Conservation (phyloP, 208 protist genomes). For the Leishmania arabica region DNA sequence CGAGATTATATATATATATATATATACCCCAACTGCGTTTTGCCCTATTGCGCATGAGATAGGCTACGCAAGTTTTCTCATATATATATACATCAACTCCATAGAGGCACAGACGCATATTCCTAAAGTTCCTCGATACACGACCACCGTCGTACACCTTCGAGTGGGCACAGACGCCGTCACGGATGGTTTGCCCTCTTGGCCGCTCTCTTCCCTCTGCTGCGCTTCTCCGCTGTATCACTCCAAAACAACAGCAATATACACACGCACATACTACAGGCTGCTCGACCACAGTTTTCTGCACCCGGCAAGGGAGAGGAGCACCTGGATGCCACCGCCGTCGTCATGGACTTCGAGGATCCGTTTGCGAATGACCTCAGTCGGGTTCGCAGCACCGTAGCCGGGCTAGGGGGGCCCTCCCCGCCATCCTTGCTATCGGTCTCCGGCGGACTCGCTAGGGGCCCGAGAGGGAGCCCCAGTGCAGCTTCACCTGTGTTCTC, state of each 20-base stretch:
- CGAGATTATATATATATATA: neutral
- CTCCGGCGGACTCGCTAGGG: neutral
- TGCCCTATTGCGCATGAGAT: neutral
- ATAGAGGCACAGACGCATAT: neutral
- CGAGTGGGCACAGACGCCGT: neutral
- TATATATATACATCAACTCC: neutral
- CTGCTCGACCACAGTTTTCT: neutral
- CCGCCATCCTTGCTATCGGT: conserved; percentile 11
- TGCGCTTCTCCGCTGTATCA: no score
- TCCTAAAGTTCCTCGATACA: neutral
- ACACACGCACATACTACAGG: neutral
- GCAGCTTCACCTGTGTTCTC: neutral
- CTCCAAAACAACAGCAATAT: neutral
- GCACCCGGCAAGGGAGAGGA: neutral
- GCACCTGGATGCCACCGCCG: neutral
- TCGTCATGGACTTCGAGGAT: conserved; percentile 72
- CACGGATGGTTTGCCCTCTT: neutral
- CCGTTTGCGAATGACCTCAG: conserved; percentile 68
- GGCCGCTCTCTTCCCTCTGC: neutral
- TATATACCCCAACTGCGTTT: neutral
- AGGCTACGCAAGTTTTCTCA: neutral
- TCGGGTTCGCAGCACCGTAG: conserved; percentile 24
- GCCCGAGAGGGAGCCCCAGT: neutral
- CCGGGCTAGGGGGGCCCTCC: conserved; percentile 10
- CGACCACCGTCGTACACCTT: neutral